phyloP scores from a whole-genome alignment of 306 rosid genomes.

The Cajanus cajan region DNA sequence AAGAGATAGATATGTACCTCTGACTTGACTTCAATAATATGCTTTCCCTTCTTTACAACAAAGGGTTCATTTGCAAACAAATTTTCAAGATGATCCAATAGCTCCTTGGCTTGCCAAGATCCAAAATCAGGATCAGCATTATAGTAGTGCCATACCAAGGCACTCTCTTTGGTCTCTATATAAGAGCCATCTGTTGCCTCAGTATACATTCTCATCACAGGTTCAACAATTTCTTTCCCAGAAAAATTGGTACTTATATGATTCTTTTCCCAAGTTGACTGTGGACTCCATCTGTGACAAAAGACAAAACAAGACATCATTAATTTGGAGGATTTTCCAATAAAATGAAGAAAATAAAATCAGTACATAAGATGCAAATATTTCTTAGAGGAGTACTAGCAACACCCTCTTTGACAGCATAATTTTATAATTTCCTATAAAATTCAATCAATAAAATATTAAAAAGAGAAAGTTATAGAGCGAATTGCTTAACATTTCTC shows the following conservation, averaged over 20 bases:
- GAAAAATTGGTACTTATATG: slow-evolving; percentile 32
- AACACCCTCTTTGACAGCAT: too few relatives aligned
- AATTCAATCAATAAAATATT: too few relatives aligned
- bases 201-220: slow-evolving; percentile 60
- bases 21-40: slow-evolving; percentile 69
- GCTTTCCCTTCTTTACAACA: slow-evolving; percentile 59
- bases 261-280: slow-evolving; percentile 57
- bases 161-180: slow-evolving; percentile 75
- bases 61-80: slow-evolving; percentile 71
- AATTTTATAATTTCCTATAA: too few relatives aligned
- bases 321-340: not conserved
- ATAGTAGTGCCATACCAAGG: slow-evolving; percentile 70
- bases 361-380: not conserved
- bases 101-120: slow-evolving; percentile 64
- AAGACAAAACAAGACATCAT: not conserved
- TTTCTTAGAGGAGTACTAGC: too few relatives aligned
- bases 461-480: too few relatives aligned
- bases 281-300: slow-evolving; percentile 50
- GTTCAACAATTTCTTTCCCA: slow-evolving; percentile 66
- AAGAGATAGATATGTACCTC: slow-evolving; percentile 44
- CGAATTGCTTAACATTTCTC: too few relatives aligned
- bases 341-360: not conserved
- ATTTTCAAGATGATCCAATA: slow-evolving; percentile 63
- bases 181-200: slow-evolving; percentile 68
- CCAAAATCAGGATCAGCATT: slow-evolving; percentile 63